Evolutionary conservation across 2,329 filamentous ascomycete genomes (phyloP).

Genomic region (Fusarium sp.): DNA sequence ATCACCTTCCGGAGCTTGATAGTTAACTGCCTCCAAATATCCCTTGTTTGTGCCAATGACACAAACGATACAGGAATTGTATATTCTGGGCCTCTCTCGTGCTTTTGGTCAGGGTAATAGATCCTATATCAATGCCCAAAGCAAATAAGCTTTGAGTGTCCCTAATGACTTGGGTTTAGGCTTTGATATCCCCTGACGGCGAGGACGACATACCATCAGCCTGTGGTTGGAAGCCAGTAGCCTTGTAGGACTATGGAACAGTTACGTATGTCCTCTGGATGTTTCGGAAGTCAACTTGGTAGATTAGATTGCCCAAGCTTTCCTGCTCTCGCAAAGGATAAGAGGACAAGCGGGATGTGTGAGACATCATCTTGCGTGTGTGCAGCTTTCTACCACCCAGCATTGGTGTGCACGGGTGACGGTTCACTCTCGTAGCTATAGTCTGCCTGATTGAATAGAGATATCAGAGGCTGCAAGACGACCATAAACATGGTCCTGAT

Average conservation of each 20-base stretch:
- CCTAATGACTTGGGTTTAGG: slow-evolving; percentile 3
- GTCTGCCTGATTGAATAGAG: slow-evolving; percentile 2
- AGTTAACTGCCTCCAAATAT: slow-evolving; percentile 7
- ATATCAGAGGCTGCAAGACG: slow-evolving; percentile 22
- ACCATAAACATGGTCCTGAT: slow-evolving; percentile 11
- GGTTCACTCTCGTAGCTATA: slow-evolving; percentile 7
- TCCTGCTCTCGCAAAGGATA: slow-evolving; percentile 5
- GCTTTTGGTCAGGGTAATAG: not conserved
- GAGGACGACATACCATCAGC: not conserved
- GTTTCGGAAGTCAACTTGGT: slow-evolving; percentile 18
- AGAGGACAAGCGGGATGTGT: slow-evolving; percentile 15
- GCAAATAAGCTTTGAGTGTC: slow-evolving; percentile 7
- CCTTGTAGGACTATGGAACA: slow-evolving; percentile 4
- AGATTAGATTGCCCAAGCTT: not conserved
- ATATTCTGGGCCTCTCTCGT: not conserved
- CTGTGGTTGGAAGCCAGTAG: not conserved
- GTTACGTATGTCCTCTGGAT: not conserved
- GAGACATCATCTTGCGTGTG: not conserved
- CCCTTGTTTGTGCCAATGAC: not conserved
- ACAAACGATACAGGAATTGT: slow-evolving; percentile 13
- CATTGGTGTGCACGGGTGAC: slow-evolving; percentile 11
- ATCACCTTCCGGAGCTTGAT: slow-evolving; percentile 1
- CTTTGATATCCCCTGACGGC: not conserved
- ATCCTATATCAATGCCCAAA: not conserved
- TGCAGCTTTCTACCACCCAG: slow-evolving; percentile 1